Evolutionary conservation across 2,329 filamentous ascomycete species (phyloP), one percentile per base, ranked within the genome.

Genomic region (Cytospora mali): DNA sequence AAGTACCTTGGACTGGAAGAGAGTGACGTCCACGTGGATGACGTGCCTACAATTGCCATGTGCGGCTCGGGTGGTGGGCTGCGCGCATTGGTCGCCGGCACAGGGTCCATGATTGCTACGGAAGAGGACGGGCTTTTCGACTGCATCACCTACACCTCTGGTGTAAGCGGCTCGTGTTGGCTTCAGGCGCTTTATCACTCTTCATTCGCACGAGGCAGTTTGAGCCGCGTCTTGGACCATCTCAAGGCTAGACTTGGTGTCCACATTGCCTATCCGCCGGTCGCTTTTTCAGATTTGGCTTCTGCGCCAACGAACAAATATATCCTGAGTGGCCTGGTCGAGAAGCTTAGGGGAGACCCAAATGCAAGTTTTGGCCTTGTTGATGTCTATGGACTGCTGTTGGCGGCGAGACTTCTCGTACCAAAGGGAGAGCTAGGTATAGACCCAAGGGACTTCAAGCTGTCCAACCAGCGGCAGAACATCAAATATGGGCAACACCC

Each of bases 141-240:
- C 75, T 98, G 95, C 73, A 84, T 92, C 13, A 98, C 93, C 1
- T 99, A 99, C 71, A 96, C 93, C 0, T 92, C 94, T 6, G 95
- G 95, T 1, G 95, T 99, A 55, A 97, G 93, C 72, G 95, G 95
- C 0, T 96, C 91, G 67, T 98, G 95, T 75, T 99, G 95, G 95
- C 82, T 98, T 6, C 94, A 98, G 74, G 83, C 91, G 0, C 81
- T 99, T 4, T 97, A 91, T 72, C 88, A 95, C 71, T 94, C 92
- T 0, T 91, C 92, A 0, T 83, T 98, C 62, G 84, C 89, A 0
- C 81, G 83, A 18, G 85, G 88, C 60, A 86, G 85, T 66, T 85
- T 96, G 68, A 79, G 82, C 25, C 84, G 81, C 42, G 81, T 97
- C 23, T 84, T 97, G 46, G 85, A 93, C 11, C 95, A 99, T 71